Percentiles rank a stretch among this genome's conserved stretches.
phyloP scores from a whole-genome alignment of 2,329 filamentous ascomycete genomes.

The Coleophoma cylindrospora region DNA sequence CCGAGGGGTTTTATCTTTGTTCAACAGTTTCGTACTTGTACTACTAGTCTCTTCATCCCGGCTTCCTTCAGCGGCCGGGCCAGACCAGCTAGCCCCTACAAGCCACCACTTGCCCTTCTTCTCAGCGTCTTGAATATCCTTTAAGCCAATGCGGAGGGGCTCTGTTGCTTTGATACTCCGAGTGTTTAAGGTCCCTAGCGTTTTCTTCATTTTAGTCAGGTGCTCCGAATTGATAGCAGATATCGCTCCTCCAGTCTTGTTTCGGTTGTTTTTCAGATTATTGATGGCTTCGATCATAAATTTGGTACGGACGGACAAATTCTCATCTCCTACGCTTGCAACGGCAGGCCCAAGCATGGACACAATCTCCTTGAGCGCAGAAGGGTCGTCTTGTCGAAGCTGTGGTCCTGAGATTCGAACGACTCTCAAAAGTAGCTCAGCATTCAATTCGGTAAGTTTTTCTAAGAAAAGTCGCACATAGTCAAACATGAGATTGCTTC shows the following conservation, averaged over 20 bases:
- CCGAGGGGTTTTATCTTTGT: conserved; percentile 17
- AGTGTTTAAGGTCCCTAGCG: conserved; percentile 70
- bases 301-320: conserved; percentile 80
- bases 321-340: conserved; percentile 59
- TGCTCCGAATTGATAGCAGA: conserved; percentile 75
- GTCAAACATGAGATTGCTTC: conserved; percentile 81
- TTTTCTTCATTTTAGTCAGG: conserved; percentile 83
- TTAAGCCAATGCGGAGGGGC: conserved; percentile 74
- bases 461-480: conserved; percentile 75
- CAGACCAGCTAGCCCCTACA: conserved; percentile 86
- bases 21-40: conserved; percentile 17
- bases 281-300: conserved; percentile 98
- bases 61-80: conserved; percentile 22
- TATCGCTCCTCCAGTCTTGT: conserved; percentile 69
- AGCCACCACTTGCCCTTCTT: conserved; percentile 98
- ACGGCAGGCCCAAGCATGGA: conserved; percentile 70
- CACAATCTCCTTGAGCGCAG: conserved; percentile 84
- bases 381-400: conserved; percentile 82
- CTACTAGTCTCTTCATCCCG: conserved; percentile 19
- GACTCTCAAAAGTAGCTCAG: conserved; percentile 80
- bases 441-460: conserved; percentile 77
- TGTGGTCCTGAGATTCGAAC: conserved; percentile 79
- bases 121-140: conserved; percentile 77
- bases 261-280: conserved; percentile 88
- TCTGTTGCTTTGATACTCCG: conserved; percentile 68